Percentiles rank a stretch among this genome's conserved stretches.
Evolutionary conservation across 441 rosid genomes (phyloP).

Genomic region (Geranium incanum): DNA sequence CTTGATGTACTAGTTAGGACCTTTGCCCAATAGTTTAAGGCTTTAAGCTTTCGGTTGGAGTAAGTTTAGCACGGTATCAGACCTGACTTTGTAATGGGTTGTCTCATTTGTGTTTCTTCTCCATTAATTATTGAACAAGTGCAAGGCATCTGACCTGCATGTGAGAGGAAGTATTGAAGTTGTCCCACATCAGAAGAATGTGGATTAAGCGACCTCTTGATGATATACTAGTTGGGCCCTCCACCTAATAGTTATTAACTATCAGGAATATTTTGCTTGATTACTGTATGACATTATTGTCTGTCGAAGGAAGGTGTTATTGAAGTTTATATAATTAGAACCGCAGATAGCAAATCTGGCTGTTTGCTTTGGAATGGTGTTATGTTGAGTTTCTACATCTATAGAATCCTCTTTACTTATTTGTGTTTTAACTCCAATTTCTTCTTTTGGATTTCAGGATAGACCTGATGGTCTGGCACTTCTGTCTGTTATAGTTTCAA

Average conservation of each 20-base stretch:
- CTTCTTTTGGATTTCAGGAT: conserved; percentile 47
- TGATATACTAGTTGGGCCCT: neutral
- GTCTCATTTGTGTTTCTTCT: neutral
- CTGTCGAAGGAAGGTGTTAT: neutral
- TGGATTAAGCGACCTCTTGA: neutral
- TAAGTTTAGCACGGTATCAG: neutral
- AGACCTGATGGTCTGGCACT: conserved; percentile 59
- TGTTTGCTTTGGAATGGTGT: conserved; percentile 4
- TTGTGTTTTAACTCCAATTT: neutral
- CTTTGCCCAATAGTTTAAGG: neutral
- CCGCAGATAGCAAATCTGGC: neutral
- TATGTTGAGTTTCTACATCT: conserved; percentile 3
- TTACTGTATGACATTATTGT: neutral
- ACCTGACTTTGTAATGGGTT: neutral
- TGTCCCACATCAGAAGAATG: conserved; percentile 1
- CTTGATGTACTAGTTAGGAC: neutral
- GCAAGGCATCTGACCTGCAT: neutral
- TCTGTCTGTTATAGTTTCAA: conserved; percentile 55
- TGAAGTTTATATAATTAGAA: neutral
- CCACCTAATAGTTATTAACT: neutral
- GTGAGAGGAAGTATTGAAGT: neutral
- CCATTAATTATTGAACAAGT: neutral
- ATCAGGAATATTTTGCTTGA: neutral
- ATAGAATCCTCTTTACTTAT: neutral
- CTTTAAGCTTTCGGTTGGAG: neutral